A percentile compares a stretch with the other conserved stretches of the same genome.
Conservation (phyloP, 192 early-diverging fungal genomes). For the Gigaspora rosea region DNA sequence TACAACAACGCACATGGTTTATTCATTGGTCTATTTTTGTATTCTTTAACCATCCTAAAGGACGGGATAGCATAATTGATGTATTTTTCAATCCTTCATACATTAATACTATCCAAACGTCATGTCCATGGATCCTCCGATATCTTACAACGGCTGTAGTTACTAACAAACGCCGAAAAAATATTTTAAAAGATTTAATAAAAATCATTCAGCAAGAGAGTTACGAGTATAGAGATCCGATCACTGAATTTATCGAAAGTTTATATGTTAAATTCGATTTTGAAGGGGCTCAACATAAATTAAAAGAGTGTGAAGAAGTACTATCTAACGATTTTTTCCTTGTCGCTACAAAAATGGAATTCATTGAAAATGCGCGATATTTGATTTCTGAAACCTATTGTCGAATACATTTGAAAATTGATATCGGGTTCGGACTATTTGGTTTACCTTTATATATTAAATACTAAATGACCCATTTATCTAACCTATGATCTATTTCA, state of each 20-base stretch:
- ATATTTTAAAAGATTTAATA: conserved; percentile 85
- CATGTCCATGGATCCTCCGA: conserved; percentile 95
- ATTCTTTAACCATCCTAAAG: conserved; percentile 97
- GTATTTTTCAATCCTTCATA: conserved; percentile 89
- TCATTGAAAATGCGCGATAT: conserved; percentile 90
- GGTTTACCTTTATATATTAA: not conserved
- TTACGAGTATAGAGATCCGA: conserved; percentile 84
- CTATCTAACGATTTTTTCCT: conserved; percentile 92
- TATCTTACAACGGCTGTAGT: conserved; percentile 92
- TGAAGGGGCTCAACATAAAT: conserved; percentile 83
- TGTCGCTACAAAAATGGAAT: conserved; percentile 84
- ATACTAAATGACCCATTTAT: not conserved
- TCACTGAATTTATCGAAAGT: conserved; percentile 92
- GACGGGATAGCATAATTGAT: conserved; percentile 92
- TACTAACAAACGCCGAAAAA: conserved; percentile 86
- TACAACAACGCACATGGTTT: conserved; percentile 92
- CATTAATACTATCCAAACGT: conserved; percentile 96
- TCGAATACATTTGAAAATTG: conserved; percentile 95
- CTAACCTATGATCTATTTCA: not conserved
- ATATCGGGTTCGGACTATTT: conserved; percentile 58
- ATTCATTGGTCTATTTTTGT: conserved; percentile 98
- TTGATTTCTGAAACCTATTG: conserved; percentile 98
- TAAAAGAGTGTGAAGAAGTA: conserved; percentile 86
- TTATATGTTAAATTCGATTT: conserved; percentile 96
- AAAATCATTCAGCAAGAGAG: conserved; percentile 86